Evolutionary conservation across 805 yeast genomes (phyloP).

Genomic region (Yarrowia alimentaria): DNA sequence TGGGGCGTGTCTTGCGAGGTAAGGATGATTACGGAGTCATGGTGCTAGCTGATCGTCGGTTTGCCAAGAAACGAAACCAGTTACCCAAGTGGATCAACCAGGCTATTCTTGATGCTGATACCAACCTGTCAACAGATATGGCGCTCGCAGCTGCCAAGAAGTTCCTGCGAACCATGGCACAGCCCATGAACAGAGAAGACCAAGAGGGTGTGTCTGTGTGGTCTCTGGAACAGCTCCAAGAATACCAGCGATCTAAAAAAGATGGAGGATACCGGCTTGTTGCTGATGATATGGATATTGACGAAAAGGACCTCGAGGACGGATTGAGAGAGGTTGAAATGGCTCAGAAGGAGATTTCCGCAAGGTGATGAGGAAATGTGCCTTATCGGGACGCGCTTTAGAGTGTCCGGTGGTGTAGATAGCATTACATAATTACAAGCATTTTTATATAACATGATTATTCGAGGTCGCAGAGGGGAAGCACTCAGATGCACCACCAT

Average conservation of each 20-base stretch:
- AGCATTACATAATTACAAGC: conserved; percentile 4
- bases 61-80: conserved; percentile 79
- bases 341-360: conserved; percentile 6
- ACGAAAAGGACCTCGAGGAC: conserved; percentile 16
- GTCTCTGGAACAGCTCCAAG: conserved; percentile 53
- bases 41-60: conserved; percentile 95
- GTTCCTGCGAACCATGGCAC: conserved; percentile 89
- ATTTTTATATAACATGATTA: too few species aligned
- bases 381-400: too few species aligned
- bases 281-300: conserved; percentile 17
- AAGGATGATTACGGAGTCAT: conserved; percentile 98
- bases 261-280: conserved; percentile 22
- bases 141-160: conserved; percentile 92
- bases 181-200: conserved; percentile 83
- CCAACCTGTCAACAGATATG: conserved; percentile 93
- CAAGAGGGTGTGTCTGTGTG: conserved; percentile 94
- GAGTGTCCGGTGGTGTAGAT: conserved; percentile 1
- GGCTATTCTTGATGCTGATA: conserved; percentile 86
- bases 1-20: conserved; percentile 96
- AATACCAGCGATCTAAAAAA: conserved; percentile 29
- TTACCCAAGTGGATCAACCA: conserved; percentile 97
- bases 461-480: too few species aligned
- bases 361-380: background rate
- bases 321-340: conserved; percentile 6
- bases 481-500: too few species aligned